These are phyloP conservation scores for Aspergillus vadensis DNA, from an alignment of 2,329 filamentous ascomycete genomes.

Conservation along the genomic window DNA sequence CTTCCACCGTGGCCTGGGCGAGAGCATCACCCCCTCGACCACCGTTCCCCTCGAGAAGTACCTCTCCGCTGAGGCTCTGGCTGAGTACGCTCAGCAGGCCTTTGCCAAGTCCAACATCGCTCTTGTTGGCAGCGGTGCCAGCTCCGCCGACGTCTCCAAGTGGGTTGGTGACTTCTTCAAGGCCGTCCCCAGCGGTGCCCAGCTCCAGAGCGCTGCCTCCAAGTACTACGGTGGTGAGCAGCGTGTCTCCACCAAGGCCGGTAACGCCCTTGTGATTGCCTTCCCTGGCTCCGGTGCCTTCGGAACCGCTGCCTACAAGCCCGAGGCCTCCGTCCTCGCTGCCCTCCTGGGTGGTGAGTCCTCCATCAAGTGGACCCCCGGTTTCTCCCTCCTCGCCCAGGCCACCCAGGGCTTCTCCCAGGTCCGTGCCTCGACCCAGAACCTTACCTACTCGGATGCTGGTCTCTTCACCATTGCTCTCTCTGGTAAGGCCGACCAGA, in stretches of 20 bases:
- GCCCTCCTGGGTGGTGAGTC: slow-evolving; percentile 88
- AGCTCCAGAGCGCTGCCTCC: slow-evolving; percentile 62
- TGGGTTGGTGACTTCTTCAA: slow-evolving; percentile 95
- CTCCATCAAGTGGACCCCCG: slow-evolving; percentile 91
- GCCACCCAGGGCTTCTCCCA: slow-evolving; percentile 67
- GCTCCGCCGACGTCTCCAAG: slow-evolving; percentile 73
- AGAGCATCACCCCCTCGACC: slow-evolving; percentile 71
- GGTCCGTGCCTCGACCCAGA: slow-evolving; percentile 71
- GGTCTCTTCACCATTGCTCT: slow-evolving; percentile 85
- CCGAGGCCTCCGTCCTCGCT: slow-evolving; percentile 83
- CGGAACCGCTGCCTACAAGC: slow-evolving; percentile 74
- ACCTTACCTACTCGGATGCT: slow-evolving; percentile 88
- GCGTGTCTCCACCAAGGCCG: slow-evolving; percentile 73
- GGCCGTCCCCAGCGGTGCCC: slow-evolving; percentile 60
- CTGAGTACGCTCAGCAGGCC: slow-evolving; percentile 73
- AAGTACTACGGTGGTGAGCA: slow-evolving; percentile 97
- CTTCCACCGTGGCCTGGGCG: slow-evolving; percentile 91
- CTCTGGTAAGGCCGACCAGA: slow-evolving; percentile 69
- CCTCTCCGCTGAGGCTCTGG: slow-evolving; percentile 72
- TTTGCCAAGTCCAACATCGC: slow-evolving; percentile 91
- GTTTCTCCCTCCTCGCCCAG: slow-evolving; percentile 88
- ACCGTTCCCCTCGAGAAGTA: slow-evolving; percentile 76
- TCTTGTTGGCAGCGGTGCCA: slow-evolving; percentile 84
- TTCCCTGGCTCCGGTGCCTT: slow-evolving; percentile 87
- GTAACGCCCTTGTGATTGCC: slow-evolving; percentile 83